These are phyloP conservation scores for Coniophora puteana DNA, from an alignment of 1,284 basidiomycete genomes.

Conservation along the genomic window DNA sequence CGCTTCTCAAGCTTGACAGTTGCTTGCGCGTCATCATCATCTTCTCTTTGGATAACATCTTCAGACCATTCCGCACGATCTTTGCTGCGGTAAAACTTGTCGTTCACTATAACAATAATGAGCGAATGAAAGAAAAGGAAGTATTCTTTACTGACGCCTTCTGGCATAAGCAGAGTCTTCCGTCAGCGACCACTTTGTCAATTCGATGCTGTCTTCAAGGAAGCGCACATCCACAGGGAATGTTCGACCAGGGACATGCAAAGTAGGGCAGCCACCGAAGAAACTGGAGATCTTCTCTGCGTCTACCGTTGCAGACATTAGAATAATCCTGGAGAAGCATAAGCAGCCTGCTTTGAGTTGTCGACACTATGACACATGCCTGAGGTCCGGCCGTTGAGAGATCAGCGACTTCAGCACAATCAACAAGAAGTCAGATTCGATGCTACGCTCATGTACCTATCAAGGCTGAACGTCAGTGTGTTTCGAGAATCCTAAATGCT, in stretches of 20 bases:
- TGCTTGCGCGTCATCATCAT: conserved; percentile 58
- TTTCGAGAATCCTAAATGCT: not conserved
- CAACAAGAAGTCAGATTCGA: conserved; percentile 96
- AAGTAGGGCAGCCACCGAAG: conserved; percentile 87
- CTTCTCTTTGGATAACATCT: conserved; percentile 67
- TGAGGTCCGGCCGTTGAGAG: conserved; percentile 77
- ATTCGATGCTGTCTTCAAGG: conserved; percentile 92
- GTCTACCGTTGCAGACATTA: conserved; percentile 98
- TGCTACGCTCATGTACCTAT: conserved; percentile 87
- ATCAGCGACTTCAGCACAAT: conserved; percentile 94
- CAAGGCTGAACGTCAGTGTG: not conserved
- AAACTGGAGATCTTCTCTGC: conserved; percentile 92
- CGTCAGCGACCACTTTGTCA: conserved; percentile 81
- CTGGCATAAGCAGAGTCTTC: conserved; percentile 85
- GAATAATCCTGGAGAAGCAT: conserved; percentile 63
- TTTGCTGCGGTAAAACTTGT: conserved; percentile 65
- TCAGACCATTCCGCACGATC: conserved; percentile 73
- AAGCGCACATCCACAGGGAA: conserved; percentile 91
- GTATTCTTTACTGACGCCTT: conserved; percentile 61
- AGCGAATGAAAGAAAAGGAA: not conserved
- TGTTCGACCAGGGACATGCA: conserved; percentile 93
- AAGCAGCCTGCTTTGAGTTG: not conserved
- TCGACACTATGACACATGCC: conserved; percentile 40
- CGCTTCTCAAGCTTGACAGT: conserved; percentile 64
- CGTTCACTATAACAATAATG: conserved; percentile 38